Conservation (phyloP, 1,284 basidiomycete species). For the Gymnopus androsaceus region DNA sequence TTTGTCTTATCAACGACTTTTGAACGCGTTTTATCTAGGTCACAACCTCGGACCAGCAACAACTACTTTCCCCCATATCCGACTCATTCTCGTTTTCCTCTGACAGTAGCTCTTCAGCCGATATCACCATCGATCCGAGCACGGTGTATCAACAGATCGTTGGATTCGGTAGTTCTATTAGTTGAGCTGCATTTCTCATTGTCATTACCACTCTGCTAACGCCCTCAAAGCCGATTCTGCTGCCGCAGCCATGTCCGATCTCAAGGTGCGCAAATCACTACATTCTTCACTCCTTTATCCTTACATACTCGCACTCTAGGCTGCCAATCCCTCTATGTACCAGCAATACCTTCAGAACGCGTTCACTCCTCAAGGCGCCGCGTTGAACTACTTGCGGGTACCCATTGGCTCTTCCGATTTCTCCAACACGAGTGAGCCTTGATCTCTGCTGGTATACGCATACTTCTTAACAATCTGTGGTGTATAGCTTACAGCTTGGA, state of each 20-base stretch:
- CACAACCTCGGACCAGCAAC: neutral
- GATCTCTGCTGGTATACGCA: neutral
- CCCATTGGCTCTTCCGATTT: conserved; percentile 37
- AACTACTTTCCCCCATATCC: neutral
- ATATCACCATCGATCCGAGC: conserved; percentile 5
- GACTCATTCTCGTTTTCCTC: neutral
- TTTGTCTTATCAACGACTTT: neutral
- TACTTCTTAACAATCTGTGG: neutral
- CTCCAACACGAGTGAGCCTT: conserved; percentile 20
- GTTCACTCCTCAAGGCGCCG: conserved; percentile 32
- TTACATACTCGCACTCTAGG: conserved; percentile 15
- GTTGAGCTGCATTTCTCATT: neutral
- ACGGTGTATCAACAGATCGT: conserved; percentile 6
- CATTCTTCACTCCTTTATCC: neutral
- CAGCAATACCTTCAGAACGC: conserved; percentile 29
- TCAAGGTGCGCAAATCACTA: conserved; percentile 26
- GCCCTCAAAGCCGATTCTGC: conserved; percentile 33
- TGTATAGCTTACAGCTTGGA: conserved; percentile 32
- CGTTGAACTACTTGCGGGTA: conserved; percentile 32
- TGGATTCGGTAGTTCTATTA: conserved; percentile 10
- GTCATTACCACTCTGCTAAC: neutral
- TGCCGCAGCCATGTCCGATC: conserved; percentile 30
- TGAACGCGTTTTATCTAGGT: neutral
- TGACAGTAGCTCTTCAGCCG: conserved; percentile 1
- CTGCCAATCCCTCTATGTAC: conserved; percentile 29